Conservation (phyloP, 805 yeast genomes). For the Vanderwaltozyma tropicalis region DNA sequence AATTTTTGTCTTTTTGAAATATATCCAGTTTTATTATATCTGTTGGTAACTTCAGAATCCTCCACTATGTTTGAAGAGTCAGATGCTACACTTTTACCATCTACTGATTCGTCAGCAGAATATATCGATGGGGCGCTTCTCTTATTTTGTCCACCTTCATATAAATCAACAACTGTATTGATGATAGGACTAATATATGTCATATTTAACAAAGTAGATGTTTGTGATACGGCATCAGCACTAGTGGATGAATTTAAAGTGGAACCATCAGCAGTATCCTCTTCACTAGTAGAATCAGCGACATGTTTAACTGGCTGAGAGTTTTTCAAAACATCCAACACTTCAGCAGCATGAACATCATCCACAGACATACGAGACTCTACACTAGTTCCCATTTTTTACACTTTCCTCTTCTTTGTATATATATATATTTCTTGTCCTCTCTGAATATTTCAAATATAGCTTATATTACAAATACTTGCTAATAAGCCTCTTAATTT, state of each 20-base stretch:
- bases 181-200: conserved; percentile 21
- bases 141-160: conserved; percentile 32
- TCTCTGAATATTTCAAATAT: too few species aligned
- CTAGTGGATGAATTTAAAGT: too few species aligned
- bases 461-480: too few species aligned
- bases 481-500: too few species aligned
- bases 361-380: conserved; percentile 10
- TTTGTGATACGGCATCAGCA: conserved; percentile 1
- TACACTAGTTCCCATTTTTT: neutral
- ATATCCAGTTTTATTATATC: conserved; percentile 8
- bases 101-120: conserved; percentile 29
- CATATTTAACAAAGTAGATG: conserved; percentile 9
- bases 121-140: conserved; percentile 21
- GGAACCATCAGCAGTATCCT: neutral
- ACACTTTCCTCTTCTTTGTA: too few species aligned
- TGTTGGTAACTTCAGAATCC: conserved; percentile 5
- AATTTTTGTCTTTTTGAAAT: conserved; percentile 29
- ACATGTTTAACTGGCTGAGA: neutral
- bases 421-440: too few species aligned
- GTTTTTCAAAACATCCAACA: conserved; percentile 17
- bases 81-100: conserved; percentile 27
- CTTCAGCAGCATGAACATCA: conserved; percentile 22
- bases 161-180: conserved; percentile 39
- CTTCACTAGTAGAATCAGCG: neutral
- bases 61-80: too few species aligned